A percentile compares a stretch with the other conserved stretches of the same genome.
These are phyloP conservation scores for Flaveria brownii DNA, from an alignment of 129 eudicot species.

Conservation along the genomic window DNA sequence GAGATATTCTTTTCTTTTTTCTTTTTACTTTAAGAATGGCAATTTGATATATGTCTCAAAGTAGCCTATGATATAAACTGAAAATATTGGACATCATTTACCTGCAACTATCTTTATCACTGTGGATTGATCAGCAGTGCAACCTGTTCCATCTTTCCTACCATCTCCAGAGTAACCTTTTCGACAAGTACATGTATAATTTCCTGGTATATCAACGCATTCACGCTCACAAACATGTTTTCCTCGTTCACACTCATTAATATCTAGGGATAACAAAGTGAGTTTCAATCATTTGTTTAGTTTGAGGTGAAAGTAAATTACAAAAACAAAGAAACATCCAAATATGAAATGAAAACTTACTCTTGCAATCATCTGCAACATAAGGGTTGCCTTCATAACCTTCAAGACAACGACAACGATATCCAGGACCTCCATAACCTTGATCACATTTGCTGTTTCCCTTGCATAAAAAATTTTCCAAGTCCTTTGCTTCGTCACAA, in stretches of 20 bases:
- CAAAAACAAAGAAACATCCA: not conserved
- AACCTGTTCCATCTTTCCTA: constrained; percentile 20
- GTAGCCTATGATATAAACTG: not conserved
- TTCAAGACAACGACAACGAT: constrained; percentile 22
- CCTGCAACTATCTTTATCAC: constrained; percentile 11
- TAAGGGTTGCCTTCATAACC: constrained; percentile 35
- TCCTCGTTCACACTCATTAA: constrained; percentile 22
- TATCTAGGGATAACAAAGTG: constrained; percentile 8
- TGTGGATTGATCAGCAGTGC: constrained; percentile 16
- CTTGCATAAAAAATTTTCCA: constrained; percentile 9
- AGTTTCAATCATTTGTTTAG: not conserved
- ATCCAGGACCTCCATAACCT: constrained; percentile 28
- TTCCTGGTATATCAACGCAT: not conserved
- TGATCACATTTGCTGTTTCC: constrained; percentile 23
- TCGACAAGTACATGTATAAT: constrained; percentile 7
- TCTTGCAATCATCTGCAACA: not conserved
- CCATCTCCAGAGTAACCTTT: constrained; percentile 28
- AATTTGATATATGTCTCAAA: too few relatives aligned
- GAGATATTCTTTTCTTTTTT: too few relatives aligned
- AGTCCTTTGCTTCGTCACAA: constrained; percentile 6
- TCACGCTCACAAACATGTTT: not conserved
- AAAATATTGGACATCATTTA: not conserved
- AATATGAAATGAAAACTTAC: constrained; percentile 13
- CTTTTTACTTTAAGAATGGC: too few relatives aligned
- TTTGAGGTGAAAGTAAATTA: not conserved